Percentiles rank a stretch among this genome's conserved stretches.
Conservation (phyloP, 2,329 filamentous ascomycete species). For the Pleoardoris graminearum region DNA sequence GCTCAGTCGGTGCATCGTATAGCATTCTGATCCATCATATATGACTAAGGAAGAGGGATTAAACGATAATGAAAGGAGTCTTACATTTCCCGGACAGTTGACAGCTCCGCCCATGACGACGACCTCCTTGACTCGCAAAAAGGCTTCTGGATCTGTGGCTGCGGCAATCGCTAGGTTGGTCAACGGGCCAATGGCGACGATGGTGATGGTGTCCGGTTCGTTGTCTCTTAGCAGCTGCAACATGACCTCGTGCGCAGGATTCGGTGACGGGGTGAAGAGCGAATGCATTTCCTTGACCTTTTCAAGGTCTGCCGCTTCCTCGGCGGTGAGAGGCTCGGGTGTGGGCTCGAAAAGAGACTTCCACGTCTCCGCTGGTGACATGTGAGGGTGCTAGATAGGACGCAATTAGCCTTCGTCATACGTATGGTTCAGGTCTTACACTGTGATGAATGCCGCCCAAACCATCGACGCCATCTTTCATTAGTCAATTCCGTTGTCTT, state of each 20-base stretch:
- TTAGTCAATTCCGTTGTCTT: constrained; percentile 10
- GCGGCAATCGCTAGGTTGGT: constrained; percentile 94
- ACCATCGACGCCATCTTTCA: constrained; percentile 52
- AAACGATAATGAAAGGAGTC: constrained; percentile 10
- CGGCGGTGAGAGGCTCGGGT: constrained; percentile 34
- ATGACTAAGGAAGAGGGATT: background rate
- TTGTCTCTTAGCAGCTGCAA: constrained; percentile 82
- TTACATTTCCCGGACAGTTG: constrained; percentile 73
- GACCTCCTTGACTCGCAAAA: constrained; percentile 85
- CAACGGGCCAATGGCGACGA: constrained; percentile 85
- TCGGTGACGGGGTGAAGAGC: constrained; percentile 74
- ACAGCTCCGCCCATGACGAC: constrained; percentile 95
- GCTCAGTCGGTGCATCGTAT: constrained; percentile 2
- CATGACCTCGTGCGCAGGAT: constrained; percentile 80
- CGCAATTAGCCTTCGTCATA: constrained; percentile 10
- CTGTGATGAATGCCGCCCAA: constrained; percentile 54
- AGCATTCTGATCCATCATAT: background rate
- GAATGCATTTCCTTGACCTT: constrained; percentile 47
- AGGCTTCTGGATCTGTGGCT: constrained; percentile 83
- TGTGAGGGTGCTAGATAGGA: constrained; percentile 49
- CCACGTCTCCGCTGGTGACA: constrained; percentile 54
- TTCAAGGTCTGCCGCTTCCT: constrained; percentile 41
- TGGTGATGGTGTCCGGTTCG: constrained; percentile 81
- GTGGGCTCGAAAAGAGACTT: constrained; percentile 49
- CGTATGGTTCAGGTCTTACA: constrained; percentile 38